Percentiles rank a stretch among this genome's conserved stretches.
These are phyloP conservation scores for Recurvomyces mirabilis DNA, from an alignment of 495 filamentous ascomycete genomes.

Conservation along the genomic window DNA sequence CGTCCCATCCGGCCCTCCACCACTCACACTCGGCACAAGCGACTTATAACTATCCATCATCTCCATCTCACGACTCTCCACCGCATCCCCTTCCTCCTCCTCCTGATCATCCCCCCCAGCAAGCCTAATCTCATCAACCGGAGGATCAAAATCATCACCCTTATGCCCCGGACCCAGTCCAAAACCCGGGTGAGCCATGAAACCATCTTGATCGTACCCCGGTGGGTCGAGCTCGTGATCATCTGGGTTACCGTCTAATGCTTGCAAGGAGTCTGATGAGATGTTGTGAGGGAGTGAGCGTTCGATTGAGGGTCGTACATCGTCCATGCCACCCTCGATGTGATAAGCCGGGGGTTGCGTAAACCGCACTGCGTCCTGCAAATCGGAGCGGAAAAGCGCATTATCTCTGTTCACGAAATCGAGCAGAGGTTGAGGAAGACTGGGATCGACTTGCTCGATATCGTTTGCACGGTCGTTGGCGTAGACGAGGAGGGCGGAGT, in stretches of 20 bases:
- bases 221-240: conserved; percentile 1
- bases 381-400: conserved; percentile 6
- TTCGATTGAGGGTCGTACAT: conserved; percentile 6
- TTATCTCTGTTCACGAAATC: conserved; percentile 15
- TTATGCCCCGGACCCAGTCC: conserved; percentile 7
- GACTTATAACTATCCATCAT: conserved; percentile 4
- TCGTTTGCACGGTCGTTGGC: conserved; percentile 13
- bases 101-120: background rate
- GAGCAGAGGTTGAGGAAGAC: conserved; percentile 6
- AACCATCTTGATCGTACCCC: conserved; percentile 2
- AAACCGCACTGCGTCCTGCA: background rate
- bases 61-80: conserved; percentile 9
- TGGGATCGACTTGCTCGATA: background rate
- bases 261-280: too few species aligned
- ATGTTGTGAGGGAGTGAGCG: too few species aligned
- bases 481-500: conserved; percentile 16
- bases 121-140: too few species aligned
- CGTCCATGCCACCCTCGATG: background rate
- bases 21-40: conserved; percentile 2
- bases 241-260: conserved; percentile 3
- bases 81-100: conserved; percentile 3
- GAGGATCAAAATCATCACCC: too few species aligned
- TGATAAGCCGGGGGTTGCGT: too few species aligned
- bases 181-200: conserved; percentile 4
- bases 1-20: background rate